Base-by-base conservation (phyloP, 129 eudicot genomes). In the carrot (Daucus carota) region DNA sequence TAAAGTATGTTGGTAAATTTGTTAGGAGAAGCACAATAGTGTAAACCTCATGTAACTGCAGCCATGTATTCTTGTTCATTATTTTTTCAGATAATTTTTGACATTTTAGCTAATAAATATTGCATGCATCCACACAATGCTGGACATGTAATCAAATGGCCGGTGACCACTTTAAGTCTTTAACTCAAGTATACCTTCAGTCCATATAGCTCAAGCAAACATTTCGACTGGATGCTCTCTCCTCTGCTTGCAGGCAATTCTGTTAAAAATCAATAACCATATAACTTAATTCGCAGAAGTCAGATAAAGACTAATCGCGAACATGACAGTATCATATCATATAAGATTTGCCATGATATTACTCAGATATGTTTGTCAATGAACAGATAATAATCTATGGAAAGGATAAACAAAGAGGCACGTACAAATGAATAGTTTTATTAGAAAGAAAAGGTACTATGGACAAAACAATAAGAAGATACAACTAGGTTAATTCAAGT, bases 191-290 rank as follows among this genome's bases (percentile, higher is more conserved):
- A 63, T 85, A 95, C 99, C 99, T 92, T 92, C 31, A 95, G 92
- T 36, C 97, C 99, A 85, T 95, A 95, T 57, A 95, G 92, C 81
- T 95, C 99, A 73, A 89, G 96, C 88, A 95, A 83, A 85, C 99
- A 95, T 85, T 90, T 95, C 14, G 97, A 80, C 80, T 95, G 99
- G 79, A 95, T 88, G 77, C 92, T 96, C 80, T 92, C 99, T n/a
- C 99, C 99, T 85, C 96, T 89, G 87, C 83, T 90, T 76, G 99
- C 78, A 60, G 99, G 97, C 82, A 95, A 85, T 77, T 92, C 99
- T 95, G 89, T 76, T 78, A 40, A 77, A 83, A 38, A 73, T 65
- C n/a, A 76, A 76, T 16, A 63, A 72, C 52, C 26, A 68, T 36
- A 78, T 40, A 8, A 15, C 33, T 32, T 6, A 33, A 66, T 16